Conservation (phyloP, 768 basidiomycete species). For the Phylloporus rhodoxanthus region DNA sequence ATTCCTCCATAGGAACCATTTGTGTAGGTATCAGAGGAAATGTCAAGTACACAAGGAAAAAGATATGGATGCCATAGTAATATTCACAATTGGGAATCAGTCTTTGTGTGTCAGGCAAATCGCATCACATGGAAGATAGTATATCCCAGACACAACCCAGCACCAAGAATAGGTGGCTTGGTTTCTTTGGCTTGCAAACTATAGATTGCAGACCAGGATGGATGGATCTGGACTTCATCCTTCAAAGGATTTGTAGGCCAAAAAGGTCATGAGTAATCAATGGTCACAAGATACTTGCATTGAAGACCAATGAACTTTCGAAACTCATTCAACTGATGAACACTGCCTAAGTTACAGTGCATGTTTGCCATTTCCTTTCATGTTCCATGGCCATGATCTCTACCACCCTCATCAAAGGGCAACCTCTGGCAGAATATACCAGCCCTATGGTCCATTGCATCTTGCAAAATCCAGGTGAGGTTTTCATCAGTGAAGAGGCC, state of each 20-base stretch:
- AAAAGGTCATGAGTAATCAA: constrained; percentile 7
- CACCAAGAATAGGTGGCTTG: constrained; percentile 57
- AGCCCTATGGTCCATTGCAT: constrained; percentile 54
- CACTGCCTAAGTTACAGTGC: constrained; percentile 52
- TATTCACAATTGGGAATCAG: constrained; percentile 69
- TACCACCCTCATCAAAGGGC: constrained; percentile 54
- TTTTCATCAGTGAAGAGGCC: constrained; percentile 61
- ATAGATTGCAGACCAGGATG: constrained; percentile 27
- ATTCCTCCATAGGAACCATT: constrained; percentile 75
- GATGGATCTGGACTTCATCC: constrained; percentile 66
- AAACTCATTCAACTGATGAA: constrained; percentile 66
- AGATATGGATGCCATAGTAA: constrained; percentile 59
- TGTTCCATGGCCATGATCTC: constrained; percentile 68
- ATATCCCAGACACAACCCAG: constrained; percentile 76
- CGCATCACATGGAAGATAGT: constrained; percentile 81
- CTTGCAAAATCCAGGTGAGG: constrained; percentile 55
- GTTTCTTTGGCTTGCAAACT: constrained; percentile 70
- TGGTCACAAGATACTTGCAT: constrained; percentile 35
- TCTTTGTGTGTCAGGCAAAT: constrained; percentile 73
- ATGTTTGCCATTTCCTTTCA: constrained; percentile 64
- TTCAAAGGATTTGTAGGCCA: constrained; percentile 56
- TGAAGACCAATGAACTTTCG: constrained; percentile 65
- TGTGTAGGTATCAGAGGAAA: constrained; percentile 24
- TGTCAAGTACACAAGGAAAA: not conserved
- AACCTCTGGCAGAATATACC: constrained; percentile 66